Evolutionary conservation across 441 rosid genomes (phyloP), one percentile per base, ranked within the genome.

Genomic region (Euphorbia corollata): DNA sequence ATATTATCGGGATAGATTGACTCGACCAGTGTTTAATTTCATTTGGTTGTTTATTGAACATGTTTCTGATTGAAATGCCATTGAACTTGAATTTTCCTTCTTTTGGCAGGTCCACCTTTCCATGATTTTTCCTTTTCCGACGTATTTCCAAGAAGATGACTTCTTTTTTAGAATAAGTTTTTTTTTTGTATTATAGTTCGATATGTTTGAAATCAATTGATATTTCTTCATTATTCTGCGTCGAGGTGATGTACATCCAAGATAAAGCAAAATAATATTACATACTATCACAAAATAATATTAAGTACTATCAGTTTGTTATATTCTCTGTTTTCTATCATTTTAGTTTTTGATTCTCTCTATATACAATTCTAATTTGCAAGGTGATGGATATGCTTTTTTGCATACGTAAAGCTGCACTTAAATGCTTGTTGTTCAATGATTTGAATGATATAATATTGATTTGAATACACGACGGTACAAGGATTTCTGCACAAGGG

Each of bases 121-220:
- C 98, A 88, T 77, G 97, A 91, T 69, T 94, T 83, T 75, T 81
- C 89, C 9, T 81, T 91, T 64, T 77, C 96, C 18, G 96, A 89
- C 63, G 63, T 89, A 54, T 73, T 89, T 67, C 87, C 90, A 47
- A 74, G 77, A 71, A 76, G 78, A 81, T 72, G 74, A 81, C 64
- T 30, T 19, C 15, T 32, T 53, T 20, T 58, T 23, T n/a, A 55
- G 23, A 34, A 56, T 5, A 38, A 32, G 41, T 36, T 36, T 8
- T 36, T 36, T 6, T 5, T 36, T 36, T 36, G 41, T 36, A 36
- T 36, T 2, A 36, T 36, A 36, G 41, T 7, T 36, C 41, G 8
- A 36, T 36, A 6, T 5, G 41, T 22, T 10, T 51, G 39, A 12
- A 64, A 6, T 18, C 11, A 9, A 0, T 4, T 15, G 50, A 13